phyloP scores from a whole-genome alignment of 306 rosid genomes.

The Pyrus betulifolia region DNA sequence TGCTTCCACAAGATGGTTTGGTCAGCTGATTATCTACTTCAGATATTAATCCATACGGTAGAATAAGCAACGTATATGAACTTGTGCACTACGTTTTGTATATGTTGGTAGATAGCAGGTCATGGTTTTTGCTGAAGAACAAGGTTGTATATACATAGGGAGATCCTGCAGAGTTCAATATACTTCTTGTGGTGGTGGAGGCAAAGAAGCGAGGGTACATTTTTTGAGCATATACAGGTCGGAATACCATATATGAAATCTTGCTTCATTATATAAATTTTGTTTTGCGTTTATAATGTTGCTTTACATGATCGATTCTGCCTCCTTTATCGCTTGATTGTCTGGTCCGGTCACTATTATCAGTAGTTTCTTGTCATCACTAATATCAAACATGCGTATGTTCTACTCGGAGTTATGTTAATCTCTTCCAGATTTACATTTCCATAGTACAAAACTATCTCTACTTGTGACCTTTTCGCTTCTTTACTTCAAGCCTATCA shows the following conservation, averaged over 20 bases:
- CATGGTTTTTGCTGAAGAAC: constrained; percentile 32
- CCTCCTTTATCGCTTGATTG: not conserved
- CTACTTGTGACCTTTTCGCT: not conserved
- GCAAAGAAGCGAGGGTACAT: constrained; percentile 23
- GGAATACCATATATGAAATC: constrained; percentile 31
- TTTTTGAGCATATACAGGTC: constrained; percentile 37
- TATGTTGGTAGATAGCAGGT: constrained; percentile 23
- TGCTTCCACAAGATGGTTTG: constrained; percentile 63
- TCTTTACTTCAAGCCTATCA: not conserved
- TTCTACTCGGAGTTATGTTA: not conserved
- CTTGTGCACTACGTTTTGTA: constrained; percentile 12
- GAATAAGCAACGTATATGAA: constrained; percentile 13
- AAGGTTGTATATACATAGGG: constrained; percentile 46
- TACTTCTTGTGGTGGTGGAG: constrained; percentile 35
- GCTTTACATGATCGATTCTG: not conserved
- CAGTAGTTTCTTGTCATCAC: not conserved
- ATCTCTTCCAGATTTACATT: not conserved
- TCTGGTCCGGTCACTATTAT: not conserved
- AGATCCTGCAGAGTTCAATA: constrained; percentile 27
- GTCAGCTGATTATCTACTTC: constrained; percentile 28
- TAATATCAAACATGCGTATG: not conserved
- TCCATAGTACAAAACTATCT: not conserved
- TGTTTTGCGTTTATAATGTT: constrained; percentile 15
- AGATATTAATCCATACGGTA: constrained; percentile 29
- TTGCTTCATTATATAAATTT: constrained; percentile 11